Base-by-base conservation (phyloP, 1,284 basidiomycete genomes). In the Malassezia restricta region DNA sequence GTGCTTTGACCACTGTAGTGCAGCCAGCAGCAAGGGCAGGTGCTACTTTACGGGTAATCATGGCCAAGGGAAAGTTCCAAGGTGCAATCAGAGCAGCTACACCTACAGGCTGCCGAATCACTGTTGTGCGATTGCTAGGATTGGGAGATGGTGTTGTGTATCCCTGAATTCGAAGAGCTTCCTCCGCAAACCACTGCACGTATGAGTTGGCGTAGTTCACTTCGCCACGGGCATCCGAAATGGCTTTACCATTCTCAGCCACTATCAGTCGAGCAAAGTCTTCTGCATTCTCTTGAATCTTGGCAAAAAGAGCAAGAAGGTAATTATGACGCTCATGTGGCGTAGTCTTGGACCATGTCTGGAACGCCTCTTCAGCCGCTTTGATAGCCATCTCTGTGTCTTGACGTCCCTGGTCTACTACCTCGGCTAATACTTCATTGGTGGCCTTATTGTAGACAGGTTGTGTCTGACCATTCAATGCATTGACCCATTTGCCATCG, bases 1-100 rank as follows among this genome's bases (percentile, higher is more conserved):
- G 85, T 3, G 91, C 90, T 73, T 99, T 98, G 75, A 96, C 83
- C 49, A 99, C 91, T 1, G 83, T 80, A 0, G 92, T 96, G 74
- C 94, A 98, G 24, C 94, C 94, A 14, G 90, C 90, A 8, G 90
- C 76, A 14, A 98, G 81, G 12, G 88, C 88, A 28, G 89, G 84
- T 14, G 82, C 87, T 11, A 91, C 76, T 74, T 92, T 92, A 17
- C 88, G 83, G 0, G 86, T 86, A 43, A 89, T 86, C 70, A 72
- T 70, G 41, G 65, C 69, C n/a, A 66, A 63, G 1, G 69, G 69
- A 51, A 71, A 71, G 57, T 68, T 65, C 65, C 65, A 67, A 6
- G 67, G 69, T 6, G 65, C 74, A 64, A 77, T 76, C 47, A 76
- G 75, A 43, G 73, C 71, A n/a, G 61, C 68, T 8, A 78, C 76